phyloP scores from a whole-genome alignment of 495 filamentous ascomycete species.

The Xylaria bambusicola region DNA sequence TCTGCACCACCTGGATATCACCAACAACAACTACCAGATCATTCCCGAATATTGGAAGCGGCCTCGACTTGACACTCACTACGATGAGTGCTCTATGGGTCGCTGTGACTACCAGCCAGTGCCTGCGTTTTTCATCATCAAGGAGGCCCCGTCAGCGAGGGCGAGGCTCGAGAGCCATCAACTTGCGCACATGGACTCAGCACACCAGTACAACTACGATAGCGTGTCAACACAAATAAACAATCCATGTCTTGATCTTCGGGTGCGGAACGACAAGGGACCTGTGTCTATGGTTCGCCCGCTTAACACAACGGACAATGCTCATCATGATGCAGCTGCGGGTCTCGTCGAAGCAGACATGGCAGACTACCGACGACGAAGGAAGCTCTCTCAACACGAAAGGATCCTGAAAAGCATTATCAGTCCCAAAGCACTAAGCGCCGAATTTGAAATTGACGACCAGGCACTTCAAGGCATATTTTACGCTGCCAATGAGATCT shows the following conservation, averaged over 20 bases:
- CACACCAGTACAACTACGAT: slow-evolving; percentile 8
- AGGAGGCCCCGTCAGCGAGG: slow-evolving; percentile 19
- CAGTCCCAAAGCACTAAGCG: slow-evolving; percentile 39
- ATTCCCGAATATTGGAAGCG: slow-evolving; percentile 32
- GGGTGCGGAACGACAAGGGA: slow-evolving; percentile 19
- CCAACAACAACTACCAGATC: slow-evolving; percentile 29
- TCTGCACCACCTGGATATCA: slow-evolving; percentile 24
- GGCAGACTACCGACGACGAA: slow-evolving; percentile 40
- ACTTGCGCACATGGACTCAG: slow-evolving; percentile 6
- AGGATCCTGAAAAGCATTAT: slow-evolving; percentile 52
- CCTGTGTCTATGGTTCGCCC: slow-evolving; percentile 15
- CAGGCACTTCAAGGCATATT: slow-evolving; percentile 52
- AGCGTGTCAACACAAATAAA: slow-evolving; percentile 8
- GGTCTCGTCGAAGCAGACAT: slow-evolving; percentile 44
- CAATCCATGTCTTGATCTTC: slow-evolving; percentile 20
- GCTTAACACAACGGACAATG: slow-evolving; percentile 21
- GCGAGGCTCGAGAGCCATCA: slow-evolving; percentile 14
- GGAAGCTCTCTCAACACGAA: slow-evolving; percentile 50
- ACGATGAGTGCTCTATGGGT: slow-evolving; percentile 13
- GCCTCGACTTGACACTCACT: slow-evolving; percentile 21
- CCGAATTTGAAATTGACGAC: slow-evolving; percentile 50
- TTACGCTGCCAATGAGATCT: slow-evolving; percentile 53
- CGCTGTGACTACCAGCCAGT: slow-evolving; percentile 21
- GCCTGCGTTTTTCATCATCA: slow-evolving; percentile 35
- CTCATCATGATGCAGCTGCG: slow-evolving; percentile 43